Percentiles rank a stretch among this genome's conserved stretches.
These are phyloP conservation scores for Xylaria sp. DNA, from an alignment of 2,329 filamentous ascomycete genomes.

Conservation along the genomic window DNA sequence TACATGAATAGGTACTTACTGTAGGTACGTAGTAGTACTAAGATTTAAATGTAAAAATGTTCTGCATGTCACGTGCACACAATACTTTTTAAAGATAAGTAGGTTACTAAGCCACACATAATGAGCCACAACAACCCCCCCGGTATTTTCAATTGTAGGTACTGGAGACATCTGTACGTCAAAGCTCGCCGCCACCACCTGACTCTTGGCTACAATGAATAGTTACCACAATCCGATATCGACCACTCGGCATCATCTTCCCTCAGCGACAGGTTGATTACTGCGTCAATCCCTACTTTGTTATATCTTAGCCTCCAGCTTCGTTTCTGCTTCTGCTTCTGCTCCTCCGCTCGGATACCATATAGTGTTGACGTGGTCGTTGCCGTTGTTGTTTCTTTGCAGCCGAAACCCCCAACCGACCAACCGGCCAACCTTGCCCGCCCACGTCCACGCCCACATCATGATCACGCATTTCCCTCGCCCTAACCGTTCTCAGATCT, in stretches of 20 bases:
- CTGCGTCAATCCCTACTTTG: slow-evolving; percentile 5
- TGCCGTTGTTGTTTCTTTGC: slow-evolving; percentile 17
- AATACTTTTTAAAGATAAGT: background rate
- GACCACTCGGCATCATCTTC: slow-evolving; percentile 12
- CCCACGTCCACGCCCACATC: slow-evolving; percentile 37
- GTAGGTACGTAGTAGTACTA: no score
- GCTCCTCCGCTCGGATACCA: background rate
- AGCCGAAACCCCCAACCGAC: slow-evolving; percentile 8
- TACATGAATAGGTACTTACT: no score
- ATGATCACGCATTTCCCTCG: slow-evolving; percentile 44
- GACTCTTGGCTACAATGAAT: slow-evolving; percentile 12
- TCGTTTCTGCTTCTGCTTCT: slow-evolving; percentile 9
- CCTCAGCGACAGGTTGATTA: slow-evolving; percentile 11
- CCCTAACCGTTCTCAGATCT: slow-evolving; percentile 33
- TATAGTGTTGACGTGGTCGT: background rate
- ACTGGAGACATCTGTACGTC: slow-evolving; percentile 19
- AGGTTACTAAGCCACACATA: slow-evolving; percentile 7
- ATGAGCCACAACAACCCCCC: slow-evolving; percentile 10
- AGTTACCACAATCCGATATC: slow-evolving; percentile 22
- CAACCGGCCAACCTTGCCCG: slow-evolving; percentile 9
- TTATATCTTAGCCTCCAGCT: slow-evolving; percentile 20
- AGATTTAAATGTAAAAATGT: no score
- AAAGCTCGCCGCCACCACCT: slow-evolving; percentile 25
- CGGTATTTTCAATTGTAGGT: no score
- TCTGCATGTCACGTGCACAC: no score